Evolutionary conservation across 139 green algal genomes (phyloP).

Genomic region (Pseudopediastrum boryanum): DNA sequence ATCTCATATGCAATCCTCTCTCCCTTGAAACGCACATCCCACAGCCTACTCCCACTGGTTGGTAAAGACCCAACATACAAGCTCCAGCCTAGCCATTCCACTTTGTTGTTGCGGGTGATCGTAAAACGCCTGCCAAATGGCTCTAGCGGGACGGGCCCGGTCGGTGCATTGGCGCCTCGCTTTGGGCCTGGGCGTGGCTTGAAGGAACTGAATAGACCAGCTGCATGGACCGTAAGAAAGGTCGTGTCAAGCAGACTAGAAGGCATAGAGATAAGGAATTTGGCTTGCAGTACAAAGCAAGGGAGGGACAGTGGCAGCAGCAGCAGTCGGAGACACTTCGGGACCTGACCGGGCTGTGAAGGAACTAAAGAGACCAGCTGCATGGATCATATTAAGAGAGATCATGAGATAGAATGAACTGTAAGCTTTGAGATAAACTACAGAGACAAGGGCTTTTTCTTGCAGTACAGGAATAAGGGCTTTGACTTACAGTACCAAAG

Average conservation of each 20-base stretch:
- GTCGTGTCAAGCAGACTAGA: no score
- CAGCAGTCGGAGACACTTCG: no score
- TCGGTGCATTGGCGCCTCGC: conserved; percentile 10
- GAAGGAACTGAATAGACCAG: conserved; percentile 33
- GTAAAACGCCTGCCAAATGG: conserved; percentile 32
- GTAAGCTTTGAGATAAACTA: no score
- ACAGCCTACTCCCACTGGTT: conserved; percentile 13
- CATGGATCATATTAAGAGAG: no score
- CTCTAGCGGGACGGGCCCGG: conserved; percentile 18
- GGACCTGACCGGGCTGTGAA: no score
- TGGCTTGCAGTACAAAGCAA: not conserved
- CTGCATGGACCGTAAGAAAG: not conserved
- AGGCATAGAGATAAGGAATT: no score
- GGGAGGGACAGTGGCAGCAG: not conserved
- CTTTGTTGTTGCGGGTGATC: conserved; percentile 13
- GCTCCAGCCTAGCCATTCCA: conserved; percentile 1
- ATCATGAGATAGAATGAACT: no score
- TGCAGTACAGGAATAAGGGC: no score
- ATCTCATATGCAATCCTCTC: conserved; percentile 27
- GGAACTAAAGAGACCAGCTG: no score
- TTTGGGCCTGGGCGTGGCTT: conserved; percentile 5
- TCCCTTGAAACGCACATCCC: conserved; percentile 30
- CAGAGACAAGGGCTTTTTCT: no score
- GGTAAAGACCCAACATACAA: not conserved
- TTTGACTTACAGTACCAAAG: no score